A percentile compares a stretch with the other conserved stretches of the same genome.
Conservation (phyloP, 192 early-diverging fungal genomes). For the Coemansia sp. region DNA sequence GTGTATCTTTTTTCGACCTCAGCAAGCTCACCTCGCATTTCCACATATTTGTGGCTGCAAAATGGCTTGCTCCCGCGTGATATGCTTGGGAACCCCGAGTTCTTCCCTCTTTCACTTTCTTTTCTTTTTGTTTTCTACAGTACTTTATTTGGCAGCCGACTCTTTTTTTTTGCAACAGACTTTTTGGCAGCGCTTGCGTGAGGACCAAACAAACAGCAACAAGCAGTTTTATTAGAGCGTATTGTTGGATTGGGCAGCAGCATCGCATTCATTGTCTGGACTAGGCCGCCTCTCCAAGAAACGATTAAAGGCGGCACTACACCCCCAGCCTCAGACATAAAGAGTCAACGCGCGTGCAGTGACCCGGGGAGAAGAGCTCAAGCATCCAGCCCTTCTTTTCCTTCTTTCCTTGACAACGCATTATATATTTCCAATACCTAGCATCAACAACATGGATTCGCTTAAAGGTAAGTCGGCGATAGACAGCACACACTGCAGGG, state of each 20-base stretch:
- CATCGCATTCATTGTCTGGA: too few species aligned
- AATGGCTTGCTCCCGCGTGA: too few species aligned
- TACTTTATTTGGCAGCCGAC: neutral
- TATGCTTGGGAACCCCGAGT: neutral
- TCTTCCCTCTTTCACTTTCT: neutral
- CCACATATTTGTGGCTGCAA: too few species aligned
- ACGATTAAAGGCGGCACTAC: constrained; percentile 1
- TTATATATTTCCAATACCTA: neutral
- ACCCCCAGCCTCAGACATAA: neutral
- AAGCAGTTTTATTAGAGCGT: too few species aligned
- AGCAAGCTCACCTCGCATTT: too few species aligned
- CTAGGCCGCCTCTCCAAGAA: neutral
- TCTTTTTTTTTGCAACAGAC: constrained; percentile 2
- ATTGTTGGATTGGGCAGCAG: too few species aligned
- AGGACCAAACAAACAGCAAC: too few species aligned
- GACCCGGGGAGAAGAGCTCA: neutral
- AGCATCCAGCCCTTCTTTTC: neutral
- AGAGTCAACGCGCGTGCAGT: neutral
- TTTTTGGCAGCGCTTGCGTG: neutral
- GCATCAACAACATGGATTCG: constrained; percentile 1
- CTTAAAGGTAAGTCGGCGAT: constrained; percentile 5
- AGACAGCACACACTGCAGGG: neutral
- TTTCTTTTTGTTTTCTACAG: neutral
- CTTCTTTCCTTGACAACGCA: neutral
- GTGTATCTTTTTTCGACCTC: neutral